Conservation (phyloP, 345 rosid genomes). For the Acer campestre region DNA sequence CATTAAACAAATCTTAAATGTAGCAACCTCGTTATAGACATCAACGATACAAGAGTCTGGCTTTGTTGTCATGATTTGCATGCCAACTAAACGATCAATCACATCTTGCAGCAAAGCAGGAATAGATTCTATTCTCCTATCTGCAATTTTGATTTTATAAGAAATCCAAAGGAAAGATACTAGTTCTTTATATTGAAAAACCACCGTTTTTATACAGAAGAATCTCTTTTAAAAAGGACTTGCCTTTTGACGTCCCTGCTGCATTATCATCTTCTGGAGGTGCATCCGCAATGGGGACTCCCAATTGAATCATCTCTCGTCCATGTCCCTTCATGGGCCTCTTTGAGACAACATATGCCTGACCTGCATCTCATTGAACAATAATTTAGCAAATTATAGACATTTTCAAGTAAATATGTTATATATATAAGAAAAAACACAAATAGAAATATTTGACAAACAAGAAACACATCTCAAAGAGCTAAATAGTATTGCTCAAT, state of each 20-base stretch:
- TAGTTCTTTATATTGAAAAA: neutral
- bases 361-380: slow-evolving; percentile 58
- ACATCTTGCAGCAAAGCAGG: slow-evolving; percentile 78
- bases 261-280: slow-evolving; percentile 69
- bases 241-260: slow-evolving; percentile 61
- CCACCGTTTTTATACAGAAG: neutral
- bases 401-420: slow-evolving; percentile 4
- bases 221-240: slow-evolving; percentile 21
- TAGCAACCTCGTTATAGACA: slow-evolving; percentile 73
- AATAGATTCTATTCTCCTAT: slow-evolving; percentile 60
- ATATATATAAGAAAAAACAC: neutral
- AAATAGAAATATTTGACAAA: neutral
- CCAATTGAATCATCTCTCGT: slow-evolving; percentile 92
- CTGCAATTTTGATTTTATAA: slow-evolving; percentile 41
- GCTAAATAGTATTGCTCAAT: neutral
- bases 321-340: slow-evolving; percentile 92
- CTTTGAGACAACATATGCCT: slow-evolving; percentile 63
- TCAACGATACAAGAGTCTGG: slow-evolving; percentile 91
- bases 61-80: slow-evolving; percentile 60
- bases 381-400: slow-evolving; percentile 14
- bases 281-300: slow-evolving; percentile 73
- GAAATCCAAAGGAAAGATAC: neutral
- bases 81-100: slow-evolving; percentile 60
- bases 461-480: neutral
- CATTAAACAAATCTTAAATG: neutral